Conservation (phyloP, 2,329 filamentous ascomycete species). For the Stachybotrys elegans region DNA sequence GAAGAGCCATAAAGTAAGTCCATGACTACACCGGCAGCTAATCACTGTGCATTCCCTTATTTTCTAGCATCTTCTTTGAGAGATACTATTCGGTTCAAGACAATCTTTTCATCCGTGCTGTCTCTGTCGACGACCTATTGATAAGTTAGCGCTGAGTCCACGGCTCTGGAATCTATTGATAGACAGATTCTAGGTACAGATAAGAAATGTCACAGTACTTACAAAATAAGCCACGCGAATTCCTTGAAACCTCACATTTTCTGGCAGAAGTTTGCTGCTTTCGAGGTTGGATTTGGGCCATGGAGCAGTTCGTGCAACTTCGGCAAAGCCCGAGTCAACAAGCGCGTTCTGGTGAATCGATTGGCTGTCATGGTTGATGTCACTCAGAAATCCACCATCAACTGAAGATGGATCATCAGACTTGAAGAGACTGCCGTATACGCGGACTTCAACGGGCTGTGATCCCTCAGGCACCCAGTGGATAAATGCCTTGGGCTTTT, state of each 20-base stretch:
- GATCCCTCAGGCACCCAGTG: conserved; percentile 78
- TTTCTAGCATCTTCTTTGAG: conserved; percentile 2
- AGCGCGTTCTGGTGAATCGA: conserved; percentile 69
- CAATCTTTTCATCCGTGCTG: background rate
- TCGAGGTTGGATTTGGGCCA: conserved; percentile 79
- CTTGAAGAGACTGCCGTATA: conserved; percentile 82
- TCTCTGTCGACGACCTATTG: background rate
- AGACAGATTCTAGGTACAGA: background rate
- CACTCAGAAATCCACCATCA: conserved; percentile 74
- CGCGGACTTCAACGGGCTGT: conserved; percentile 66
- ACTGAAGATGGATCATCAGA: conserved; percentile 74
- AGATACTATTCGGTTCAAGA: conserved; percentile 1
- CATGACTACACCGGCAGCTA: too few species aligned
- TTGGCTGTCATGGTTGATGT: conserved; percentile 82
- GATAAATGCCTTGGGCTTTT: conserved; percentile 77
- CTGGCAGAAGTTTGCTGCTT: conserved; percentile 56
- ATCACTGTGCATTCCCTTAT: too few species aligned
- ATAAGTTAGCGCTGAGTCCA: too few species aligned
- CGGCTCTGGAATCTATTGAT: background rate
- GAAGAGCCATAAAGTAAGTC: too few species aligned
- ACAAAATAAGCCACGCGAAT: conserved; percentile 83
- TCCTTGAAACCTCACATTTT: conserved; percentile 84
- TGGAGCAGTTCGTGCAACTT: conserved; percentile 66
- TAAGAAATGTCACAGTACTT: conserved; percentile 21
- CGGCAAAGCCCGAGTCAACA: conserved; percentile 77